Evolutionary conservation across 768 basidiomycete species (phyloP), one percentile per base, ranked within the genome.

Genomic region (Pisolithus marmoratus): DNA sequence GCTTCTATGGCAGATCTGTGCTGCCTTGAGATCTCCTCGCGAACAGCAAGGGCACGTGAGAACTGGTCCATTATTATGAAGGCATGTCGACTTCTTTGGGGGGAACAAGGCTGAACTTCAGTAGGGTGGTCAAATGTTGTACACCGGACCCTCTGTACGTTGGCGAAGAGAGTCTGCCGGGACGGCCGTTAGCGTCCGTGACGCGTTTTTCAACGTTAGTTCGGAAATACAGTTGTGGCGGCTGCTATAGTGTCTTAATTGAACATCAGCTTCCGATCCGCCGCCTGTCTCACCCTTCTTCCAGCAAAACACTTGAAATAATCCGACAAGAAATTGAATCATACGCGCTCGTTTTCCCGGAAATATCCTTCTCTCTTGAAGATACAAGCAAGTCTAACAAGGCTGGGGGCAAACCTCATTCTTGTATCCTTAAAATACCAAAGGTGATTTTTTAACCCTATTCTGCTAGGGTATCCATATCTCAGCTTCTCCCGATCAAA

Each of bases 161-260:
- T 88, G 90, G 84, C 77, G 82, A 52, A 75, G 85, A 55, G 82
- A 89, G 63, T 72, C 73, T 1, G 69, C 79, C 2, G 95, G 95
- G 3, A 96, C 94, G 6, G 83, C 80, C 11, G 85, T 95, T 38
- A 84, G 80, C 58, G 74, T 96, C 41, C 83, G 90, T 20, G 95
- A 97, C 65, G 84, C 90, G 3, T 99, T 96, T 64, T 89, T 87
- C 63, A 93, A 90, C 62, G 92, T 92, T 54, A 41, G 81, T 72
- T 17, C 27, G 38, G 49, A 38, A 20, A 19, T 50, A 19, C 43
- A 38, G 40, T 50, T 42, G 27, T 24, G 23, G 42, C 44, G 42
- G 14, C 42, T 49, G 38, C 43, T 27, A 17, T 26, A 17, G 22
- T 15, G 42, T 54, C 24, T 49, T 54, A 26, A 58, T 43, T 26